A percentile compares a stretch with the other conserved stretches of the same genome.
Evolutionary conservation across 2,329 filamentous ascomycete species (phyloP).

Genomic region (Calycina herbarum): DNA sequence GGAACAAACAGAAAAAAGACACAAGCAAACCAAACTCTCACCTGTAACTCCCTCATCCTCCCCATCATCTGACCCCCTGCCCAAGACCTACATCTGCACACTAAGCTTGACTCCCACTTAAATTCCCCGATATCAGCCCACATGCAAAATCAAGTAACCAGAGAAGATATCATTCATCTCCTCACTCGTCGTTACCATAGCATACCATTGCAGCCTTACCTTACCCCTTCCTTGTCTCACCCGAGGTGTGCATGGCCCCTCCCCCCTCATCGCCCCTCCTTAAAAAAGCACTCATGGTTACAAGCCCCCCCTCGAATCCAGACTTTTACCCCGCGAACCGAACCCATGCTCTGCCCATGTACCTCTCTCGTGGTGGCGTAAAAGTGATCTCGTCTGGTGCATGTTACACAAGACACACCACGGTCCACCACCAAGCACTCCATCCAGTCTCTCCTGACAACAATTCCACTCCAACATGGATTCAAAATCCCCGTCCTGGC

Average conservation of each 20-base stretch:
- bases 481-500: background rate
- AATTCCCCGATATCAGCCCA: constrained; percentile 2
- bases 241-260: background rate
- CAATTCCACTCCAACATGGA: background rate
- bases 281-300: background rate
- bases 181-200: no score
- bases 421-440: background rate
- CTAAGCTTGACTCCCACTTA: background rate
- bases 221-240: background rate
- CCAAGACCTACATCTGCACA: background rate
- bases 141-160: background rate
- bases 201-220: background rate
- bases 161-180: background rate
- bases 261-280: background rate
- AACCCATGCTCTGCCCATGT: background rate
- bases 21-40: background rate
- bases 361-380: background rate
- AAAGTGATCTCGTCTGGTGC: background rate
- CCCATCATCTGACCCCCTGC: background rate
- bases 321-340: constrained; percentile 1
- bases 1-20: background rate
- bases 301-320: background rate
- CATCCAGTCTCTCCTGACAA: background rate
- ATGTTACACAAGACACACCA: background rate
- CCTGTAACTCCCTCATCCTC: background rate